Base-by-base conservation (phyloP, 1,139 yeast species). In the Debaryomycetaceae sp. region DNA sequence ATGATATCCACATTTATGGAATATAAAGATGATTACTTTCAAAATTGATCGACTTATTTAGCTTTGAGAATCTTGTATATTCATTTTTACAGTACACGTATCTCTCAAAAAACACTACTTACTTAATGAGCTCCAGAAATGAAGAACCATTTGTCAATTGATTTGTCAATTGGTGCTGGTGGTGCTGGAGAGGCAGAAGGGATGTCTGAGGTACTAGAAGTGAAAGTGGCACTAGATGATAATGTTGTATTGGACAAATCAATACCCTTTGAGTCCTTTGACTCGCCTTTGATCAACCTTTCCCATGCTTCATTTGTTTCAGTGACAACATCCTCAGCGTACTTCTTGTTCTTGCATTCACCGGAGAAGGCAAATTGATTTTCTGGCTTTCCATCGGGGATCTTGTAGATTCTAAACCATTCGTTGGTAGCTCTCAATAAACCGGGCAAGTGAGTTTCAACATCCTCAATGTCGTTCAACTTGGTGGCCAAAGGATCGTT, bases 101-200 rank as follows among this genome's bases (percentile, higher is more conserved):
- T 34, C 8, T 17, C 31, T 27, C 14, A 11, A 13, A 17, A 17
- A 17, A 17, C 20, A 2, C 20, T 17, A 17, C 20, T 34, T 39
- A 36, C 36, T 60, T 69, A 74, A 56, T 74, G 78, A 52, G 78
- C 86, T 72, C 97, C 97, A 53, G 98, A 88, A 68, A 93, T 93
- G 82, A 83, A 93, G 81, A 93, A 93, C 99, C 99, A 93, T 78
- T 93, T 93, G 81, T 93, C 98, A 66, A 93, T 76, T 46, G 97
- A 89, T 72, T 88, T 83, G 77, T 93, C 99, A 68, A 93, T 88
- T 70, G 97, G 95, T 54, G 96, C 97, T 63, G 95, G 91, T 51
- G 90, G 78, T 56, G 75, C 70, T 52, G 86, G 81, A 59, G 82
- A 61, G 57, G 86, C 93, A 50, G 78, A 76, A 54, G 97, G 95